Evolutionary conservation across 179 eudicot genomes (phyloP).

Genomic region (Beta lomatogona): DNA sequence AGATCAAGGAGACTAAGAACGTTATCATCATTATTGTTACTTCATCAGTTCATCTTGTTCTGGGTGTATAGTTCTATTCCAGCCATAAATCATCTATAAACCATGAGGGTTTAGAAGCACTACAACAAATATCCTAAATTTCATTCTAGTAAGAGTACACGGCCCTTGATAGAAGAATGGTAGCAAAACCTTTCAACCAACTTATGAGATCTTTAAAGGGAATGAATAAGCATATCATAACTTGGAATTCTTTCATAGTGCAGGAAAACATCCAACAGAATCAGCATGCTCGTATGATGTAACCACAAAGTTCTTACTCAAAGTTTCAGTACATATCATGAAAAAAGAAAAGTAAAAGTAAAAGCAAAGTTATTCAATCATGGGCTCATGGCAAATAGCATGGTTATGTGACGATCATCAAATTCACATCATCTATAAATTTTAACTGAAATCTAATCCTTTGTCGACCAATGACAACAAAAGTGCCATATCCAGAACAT

Average conservation of each 20-base stretch:
- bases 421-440: neutral
- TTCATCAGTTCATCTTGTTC: neutral
- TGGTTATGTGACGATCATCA: neutral
- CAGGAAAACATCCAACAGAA: neutral
- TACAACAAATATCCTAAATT: neutral
- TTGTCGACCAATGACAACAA: constrained; percentile 3
- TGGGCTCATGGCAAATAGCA: constrained; percentile 6
- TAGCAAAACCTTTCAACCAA: neutral
- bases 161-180: neutral
- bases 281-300: neutral
- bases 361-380: neutral
- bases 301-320: neutral
- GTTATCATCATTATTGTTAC: too few relatives aligned
- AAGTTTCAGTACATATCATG: neutral
- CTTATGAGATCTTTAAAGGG: neutral
- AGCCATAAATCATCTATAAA: neutral
- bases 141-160: neutral
- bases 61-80: neutral
- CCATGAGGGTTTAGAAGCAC: neutral
- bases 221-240: neutral
- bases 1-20: too few relatives aligned
- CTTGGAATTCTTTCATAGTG: neutral
- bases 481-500: constrained; percentile 8
- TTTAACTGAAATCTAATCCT: neutral
- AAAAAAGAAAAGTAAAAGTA: too few relatives aligned